Evolutionary conservation across 2,329 filamentous ascomycete genomes (phyloP).

Genomic region (Ceratocystis huliohia): DNA sequence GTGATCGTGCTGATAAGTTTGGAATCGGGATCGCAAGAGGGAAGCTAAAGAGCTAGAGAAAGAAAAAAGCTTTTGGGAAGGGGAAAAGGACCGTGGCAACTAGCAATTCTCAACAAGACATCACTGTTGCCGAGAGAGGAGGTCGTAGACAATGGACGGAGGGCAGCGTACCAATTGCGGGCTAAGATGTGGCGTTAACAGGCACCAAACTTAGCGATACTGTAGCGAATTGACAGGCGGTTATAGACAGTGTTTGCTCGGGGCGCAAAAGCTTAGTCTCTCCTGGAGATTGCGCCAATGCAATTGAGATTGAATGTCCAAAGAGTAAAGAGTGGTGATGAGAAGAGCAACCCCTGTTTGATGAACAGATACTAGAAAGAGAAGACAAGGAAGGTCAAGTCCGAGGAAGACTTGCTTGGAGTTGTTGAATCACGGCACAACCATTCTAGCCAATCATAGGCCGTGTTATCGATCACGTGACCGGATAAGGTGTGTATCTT

Average conservation of each 20-base stretch:
- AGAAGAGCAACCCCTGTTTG: constrained; percentile 16
- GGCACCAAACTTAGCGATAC: constrained; percentile 1
- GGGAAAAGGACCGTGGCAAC: neutral
- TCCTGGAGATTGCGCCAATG: constrained; percentile 18
- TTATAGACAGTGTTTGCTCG: neutral
- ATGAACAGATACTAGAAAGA: constrained; percentile 9
- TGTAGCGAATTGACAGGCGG: neutral
- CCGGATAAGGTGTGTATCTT: neutral
- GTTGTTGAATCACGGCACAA: constrained; percentile 12
- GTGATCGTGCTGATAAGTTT: neutral
- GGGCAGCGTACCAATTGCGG: constrained; percentile 3
- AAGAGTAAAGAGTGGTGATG: constrained; percentile 4
- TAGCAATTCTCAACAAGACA: neutral
- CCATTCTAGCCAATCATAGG: constrained; percentile 13
- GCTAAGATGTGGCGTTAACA: constrained; percentile 15
- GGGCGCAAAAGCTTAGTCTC: constrained; percentile 15
- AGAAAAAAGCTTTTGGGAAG: neutral
- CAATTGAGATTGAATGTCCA: constrained; percentile 10
- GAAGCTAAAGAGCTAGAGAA: neutral
- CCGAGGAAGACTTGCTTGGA: constrained; percentile 11
- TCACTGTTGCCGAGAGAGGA: neutral
- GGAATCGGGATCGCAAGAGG: neutral
- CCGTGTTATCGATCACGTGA: neutral
- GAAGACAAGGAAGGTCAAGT: constrained; percentile 8
- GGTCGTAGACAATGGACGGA: neutral